Evolutionary conservation across 805 yeast genomes (phyloP).

Genomic region (Saccharomyces kudriavzevii): DNA sequence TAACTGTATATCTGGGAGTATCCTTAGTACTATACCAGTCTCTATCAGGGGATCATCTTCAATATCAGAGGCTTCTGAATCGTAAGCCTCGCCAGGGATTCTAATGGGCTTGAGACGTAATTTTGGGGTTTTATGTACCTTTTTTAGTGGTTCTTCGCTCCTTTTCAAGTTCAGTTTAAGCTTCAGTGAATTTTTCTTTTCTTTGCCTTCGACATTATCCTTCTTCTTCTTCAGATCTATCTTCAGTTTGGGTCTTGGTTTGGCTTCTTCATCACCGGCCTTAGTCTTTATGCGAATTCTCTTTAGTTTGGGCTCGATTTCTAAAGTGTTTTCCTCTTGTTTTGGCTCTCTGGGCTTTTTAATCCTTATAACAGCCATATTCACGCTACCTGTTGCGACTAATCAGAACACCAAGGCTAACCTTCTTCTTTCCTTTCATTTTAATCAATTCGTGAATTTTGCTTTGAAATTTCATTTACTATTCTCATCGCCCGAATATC

Average conservation of each 20-base stretch:
- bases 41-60: slow-evolving; percentile 93
- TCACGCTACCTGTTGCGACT: not conserved
- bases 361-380: slow-evolving; percentile 24
- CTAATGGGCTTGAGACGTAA: slow-evolving; percentile 53
- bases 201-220: not conserved
- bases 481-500: not conserved
- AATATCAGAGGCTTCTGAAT: slow-evolving; percentile 89
- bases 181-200: slow-evolving; percentile 12
- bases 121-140: slow-evolving; percentile 32
- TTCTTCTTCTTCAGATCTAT: slow-evolving; percentile 17
- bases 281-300: slow-evolving; percentile 19
- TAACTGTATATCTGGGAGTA: slow-evolving; percentile 42
- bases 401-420: not conserved
- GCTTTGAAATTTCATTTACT: not conserved
- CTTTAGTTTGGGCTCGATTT: slow-evolving; percentile 16
- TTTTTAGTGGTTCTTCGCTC: slow-evolving; percentile 23
- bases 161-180: slow-evolving; percentile 22
- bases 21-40: slow-evolving; percentile 73
- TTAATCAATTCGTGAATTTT: not conserved
- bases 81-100: slow-evolving; percentile 91
- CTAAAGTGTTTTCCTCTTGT: slow-evolving; percentile 2
- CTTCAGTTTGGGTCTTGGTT: slow-evolving; percentile 16
- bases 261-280: slow-evolving; percentile 6
- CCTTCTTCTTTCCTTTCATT: not conserved
- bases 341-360: slow-evolving; percentile 20